Base-by-base conservation (phyloP, 768 basidiomycete species). In the Rhodosporidiobolus odoratus region DNA sequence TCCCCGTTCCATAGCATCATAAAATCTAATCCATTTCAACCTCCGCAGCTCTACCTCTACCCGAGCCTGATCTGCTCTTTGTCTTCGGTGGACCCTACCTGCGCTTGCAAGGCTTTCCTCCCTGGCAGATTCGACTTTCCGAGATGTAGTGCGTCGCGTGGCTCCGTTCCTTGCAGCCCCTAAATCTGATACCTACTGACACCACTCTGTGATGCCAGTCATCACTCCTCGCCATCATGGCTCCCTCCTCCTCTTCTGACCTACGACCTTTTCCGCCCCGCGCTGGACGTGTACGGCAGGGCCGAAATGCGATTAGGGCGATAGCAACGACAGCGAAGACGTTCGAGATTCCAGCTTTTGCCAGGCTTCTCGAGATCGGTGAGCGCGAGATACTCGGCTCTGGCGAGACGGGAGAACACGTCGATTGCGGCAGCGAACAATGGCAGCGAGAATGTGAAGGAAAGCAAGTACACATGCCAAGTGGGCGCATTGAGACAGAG, bases 61-160 rank as follows among this genome's bases (percentile, higher is more conserved):
- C 62, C 9, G 76, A 76, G 63, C 76, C 76, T 0, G 74, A 76
- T 34, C 64, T 76, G 0, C 43, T 76, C 21, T 43, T 75, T 34
- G 76, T 76, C 10, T 65, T 75, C 17, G 76, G 76, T 10, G 76
- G 76, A 5, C 67, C 74, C 4, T 70, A 75, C 57, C 62, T 75
- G 4, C 71, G 76, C 23, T 56, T 76, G 17, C 59, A 43, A 2
- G 76, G 74, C 6, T 76, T 76, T 52, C 76, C 74, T 10, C 76
- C 76, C 0, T 76, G 76, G 76, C 76, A 75, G 35, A 40, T 73
- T 21, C 58, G 74, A 0, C 61, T 76, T 1, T 69, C 71, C 6
- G 76, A 76, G 56, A 71, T 76, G 53, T 69, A 73, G 75, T 76
- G 40, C 48, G 75, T 70, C 47, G 12, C 48, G 21, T 12, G 1